phyloP scores from a whole-genome alignment of 352 stramenopile species.

The Globisporangium radiosum region DNA sequence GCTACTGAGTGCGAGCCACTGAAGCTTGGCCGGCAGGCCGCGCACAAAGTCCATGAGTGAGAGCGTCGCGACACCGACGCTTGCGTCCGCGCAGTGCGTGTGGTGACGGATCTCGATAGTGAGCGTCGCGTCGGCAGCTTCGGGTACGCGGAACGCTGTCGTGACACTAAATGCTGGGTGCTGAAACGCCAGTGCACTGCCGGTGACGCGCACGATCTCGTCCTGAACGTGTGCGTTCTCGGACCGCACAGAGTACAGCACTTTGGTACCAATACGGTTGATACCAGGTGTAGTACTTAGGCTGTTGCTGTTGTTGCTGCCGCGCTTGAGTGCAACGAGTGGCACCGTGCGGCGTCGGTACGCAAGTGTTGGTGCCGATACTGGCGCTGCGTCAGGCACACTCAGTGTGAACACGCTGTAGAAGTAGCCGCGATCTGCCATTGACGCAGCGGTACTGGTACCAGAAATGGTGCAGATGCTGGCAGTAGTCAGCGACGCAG shows the following conservation, averaged over 20 bases:
- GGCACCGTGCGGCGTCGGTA: constrained; percentile 12
- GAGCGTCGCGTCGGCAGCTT: constrained; percentile 30
- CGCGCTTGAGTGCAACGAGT: neutral
- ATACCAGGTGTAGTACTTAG: neutral
- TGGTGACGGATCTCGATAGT: constrained; percentile 42
- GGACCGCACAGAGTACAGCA: constrained; percentile 41
- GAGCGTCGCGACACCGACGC: constrained; percentile 26
- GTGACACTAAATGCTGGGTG: constrained; percentile 38
- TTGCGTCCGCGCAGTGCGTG: constrained; percentile 19
- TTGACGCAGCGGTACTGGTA: constrained; percentile 1
- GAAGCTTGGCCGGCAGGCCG: constrained; percentile 52
- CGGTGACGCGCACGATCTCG: constrained; percentile 29
- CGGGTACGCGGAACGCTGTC: constrained; percentile 38
- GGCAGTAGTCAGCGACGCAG: too few species aligned
- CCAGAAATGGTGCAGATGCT: neutral
- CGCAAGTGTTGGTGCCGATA: neutral
- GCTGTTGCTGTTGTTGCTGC: neutral
- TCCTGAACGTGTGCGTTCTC: constrained; percentile 37
- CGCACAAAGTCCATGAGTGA: constrained; percentile 46
- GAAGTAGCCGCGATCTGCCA: constrained; percentile 12
- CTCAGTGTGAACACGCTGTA: constrained; percentile 24
- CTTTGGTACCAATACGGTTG: constrained; percentile 1
- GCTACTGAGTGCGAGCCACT: constrained; percentile 36
- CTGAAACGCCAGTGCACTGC: constrained; percentile 33
- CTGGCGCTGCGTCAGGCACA: constrained; percentile 9